Percentiles rank a stretch among this genome's conserved stretches.
phyloP scores from a whole-genome alignment of 768 basidiomycete genomes.

The Psilocybe tampanensis region DNA sequence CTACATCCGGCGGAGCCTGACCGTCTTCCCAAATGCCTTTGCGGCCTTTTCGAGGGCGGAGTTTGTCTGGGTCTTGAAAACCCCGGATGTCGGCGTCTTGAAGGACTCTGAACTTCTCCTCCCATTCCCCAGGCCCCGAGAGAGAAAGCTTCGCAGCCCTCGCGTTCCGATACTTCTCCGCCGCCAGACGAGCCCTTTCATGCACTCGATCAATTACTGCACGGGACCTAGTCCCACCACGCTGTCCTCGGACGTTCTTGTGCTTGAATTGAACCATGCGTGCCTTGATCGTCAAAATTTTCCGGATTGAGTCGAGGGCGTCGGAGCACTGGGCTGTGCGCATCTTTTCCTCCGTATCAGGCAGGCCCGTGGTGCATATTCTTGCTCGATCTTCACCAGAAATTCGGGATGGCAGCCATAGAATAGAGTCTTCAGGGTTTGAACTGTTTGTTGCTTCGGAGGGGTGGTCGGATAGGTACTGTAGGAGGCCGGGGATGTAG shows the following conservation, averaged over 20 bases:
- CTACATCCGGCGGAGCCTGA: not conserved
- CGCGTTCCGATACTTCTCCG: slow-evolving; percentile 9
- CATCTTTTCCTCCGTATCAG: slow-evolving; percentile 8
- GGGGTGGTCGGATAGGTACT: slow-evolving; percentile 1
- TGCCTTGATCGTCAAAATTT: slow-evolving; percentile 8
- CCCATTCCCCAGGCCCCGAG: slow-evolving; percentile 13
- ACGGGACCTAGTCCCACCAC: slow-evolving; percentile 1
- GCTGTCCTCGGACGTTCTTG: slow-evolving; percentile 5
- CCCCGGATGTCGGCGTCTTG: slow-evolving; percentile 15
- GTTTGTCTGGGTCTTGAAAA: slow-evolving; percentile 6
- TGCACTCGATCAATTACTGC: slow-evolving; percentile 13
- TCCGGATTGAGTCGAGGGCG: slow-evolving; percentile 3
- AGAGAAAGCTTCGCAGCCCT: slow-evolving; percentile 10
- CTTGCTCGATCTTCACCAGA: not conserved
- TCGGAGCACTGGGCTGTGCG: slow-evolving; percentile 11
- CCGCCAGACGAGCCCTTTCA: slow-evolving; percentile 1
- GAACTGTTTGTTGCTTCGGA: not conserved
- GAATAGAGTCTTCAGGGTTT: not conserved
- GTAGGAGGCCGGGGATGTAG: slow-evolving; percentile 14
- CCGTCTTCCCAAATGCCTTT: slow-evolving; percentile 1
- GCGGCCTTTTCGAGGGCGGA: not conserved
- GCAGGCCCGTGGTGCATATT: slow-evolving; percentile 1
- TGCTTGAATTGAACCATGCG: slow-evolving; percentile 11
- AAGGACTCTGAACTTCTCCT: slow-evolving; percentile 6
- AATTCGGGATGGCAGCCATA: slow-evolving; percentile 16